Evolutionary conservation across 169 alveolate species (phyloP).

Genomic region (Eimeria praecox): DNA sequence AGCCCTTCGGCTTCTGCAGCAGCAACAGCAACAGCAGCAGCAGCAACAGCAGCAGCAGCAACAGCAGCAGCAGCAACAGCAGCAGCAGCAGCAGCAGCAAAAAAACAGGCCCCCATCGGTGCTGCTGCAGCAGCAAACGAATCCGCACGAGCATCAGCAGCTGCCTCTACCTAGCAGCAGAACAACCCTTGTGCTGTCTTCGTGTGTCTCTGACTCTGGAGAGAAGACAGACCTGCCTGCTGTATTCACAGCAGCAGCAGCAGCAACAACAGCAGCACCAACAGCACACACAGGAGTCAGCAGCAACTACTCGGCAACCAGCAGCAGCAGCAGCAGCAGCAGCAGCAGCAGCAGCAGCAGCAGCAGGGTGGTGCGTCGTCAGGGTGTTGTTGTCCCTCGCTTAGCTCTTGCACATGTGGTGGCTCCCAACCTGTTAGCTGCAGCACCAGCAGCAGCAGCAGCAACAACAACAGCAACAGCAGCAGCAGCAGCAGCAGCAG

Average conservation of each 20-base stretch:
- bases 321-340: neutral
- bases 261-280: neutral
- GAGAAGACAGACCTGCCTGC: neutral
- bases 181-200: neutral
- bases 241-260: neutral
- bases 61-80: neutral
- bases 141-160: neutral
- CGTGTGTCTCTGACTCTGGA: neutral
- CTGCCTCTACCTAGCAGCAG: constrained; percentile 25
- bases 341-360: neutral
- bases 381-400: constrained; percentile 10
- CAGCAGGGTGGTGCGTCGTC: neutral
- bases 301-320: neutral
- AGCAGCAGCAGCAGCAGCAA: neutral
- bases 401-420: neutral
- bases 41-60: constrained; percentile 27
- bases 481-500: neutral
- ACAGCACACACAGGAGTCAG: neutral
- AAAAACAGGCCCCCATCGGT: too few relatives aligned
- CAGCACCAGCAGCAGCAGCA: neutral
- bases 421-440: constrained; percentile 54
- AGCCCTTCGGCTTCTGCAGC: constrained; percentile 5
- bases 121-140: neutral
- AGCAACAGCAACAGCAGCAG: constrained; percentile 30
- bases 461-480: neutral